phyloP scores from a whole-genome alignment of 1,139 yeast species.

The Diutina ranongensis region DNA sequence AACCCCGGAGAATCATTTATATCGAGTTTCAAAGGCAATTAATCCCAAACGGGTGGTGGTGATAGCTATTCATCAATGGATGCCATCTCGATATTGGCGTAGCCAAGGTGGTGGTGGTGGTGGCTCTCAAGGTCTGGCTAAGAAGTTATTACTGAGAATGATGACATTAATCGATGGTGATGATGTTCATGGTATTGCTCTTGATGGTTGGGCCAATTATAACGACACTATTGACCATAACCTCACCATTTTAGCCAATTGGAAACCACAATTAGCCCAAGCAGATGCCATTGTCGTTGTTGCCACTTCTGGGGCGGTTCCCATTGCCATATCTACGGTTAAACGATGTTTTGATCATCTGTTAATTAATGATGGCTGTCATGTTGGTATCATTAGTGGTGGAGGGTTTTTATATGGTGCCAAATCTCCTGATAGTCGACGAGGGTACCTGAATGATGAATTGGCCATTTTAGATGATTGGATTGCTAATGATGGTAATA shows the following conservation, averaged over 20 bases:
- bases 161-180: neutral
- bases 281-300: neutral
- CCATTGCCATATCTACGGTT: neutral
- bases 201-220: neutral
- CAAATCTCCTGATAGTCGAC: neutral
- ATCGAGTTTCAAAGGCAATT: neutral
- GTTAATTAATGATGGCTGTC: neutral
- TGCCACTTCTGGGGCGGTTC: neutral
- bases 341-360: neutral
- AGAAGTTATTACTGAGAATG: neutral
- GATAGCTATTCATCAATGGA: neutral
- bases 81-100: neutral
- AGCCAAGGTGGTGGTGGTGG: neutral
- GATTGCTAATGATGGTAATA: neutral
- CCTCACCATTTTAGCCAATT: neutral
- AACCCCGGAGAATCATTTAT: conserved; percentile 2
- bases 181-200: neutral
- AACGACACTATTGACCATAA: neutral
- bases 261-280: neutral
- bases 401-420: neutral
- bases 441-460: neutral
- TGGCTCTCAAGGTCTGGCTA: neutral
- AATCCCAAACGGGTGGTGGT: neutral
- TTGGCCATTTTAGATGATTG: neutral
- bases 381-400: neutral